Base-by-base conservation (phyloP, 495 filamentous ascomycete genomes). In the Aspergillus avenaceus region DNA sequence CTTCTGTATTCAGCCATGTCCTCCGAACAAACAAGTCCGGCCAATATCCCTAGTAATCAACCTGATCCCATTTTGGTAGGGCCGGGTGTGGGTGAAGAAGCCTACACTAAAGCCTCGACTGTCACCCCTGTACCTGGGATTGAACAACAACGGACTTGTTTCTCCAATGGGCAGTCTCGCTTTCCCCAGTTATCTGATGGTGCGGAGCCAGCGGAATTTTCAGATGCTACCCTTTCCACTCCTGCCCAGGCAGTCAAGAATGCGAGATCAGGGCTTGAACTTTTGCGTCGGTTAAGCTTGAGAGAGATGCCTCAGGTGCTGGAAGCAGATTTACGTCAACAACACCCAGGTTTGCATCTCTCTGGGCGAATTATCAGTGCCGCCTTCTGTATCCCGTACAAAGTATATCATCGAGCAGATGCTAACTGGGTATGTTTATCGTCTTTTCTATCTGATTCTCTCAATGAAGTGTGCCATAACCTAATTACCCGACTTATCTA, bases 331-430 rank as follows among this genome's bases (percentile, higher is more conserved):
- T 80, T 81, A 13, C 76, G 80, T 54, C 71, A 75, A 36, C 77
- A 80, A 31, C 80, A 88, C 61, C 86, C 87, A 3, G 76, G 76
- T 27, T 67, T 96, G 16, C 74, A 78, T 37, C 76, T 97, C 38
- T 91, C 83, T 37, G 90, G 91, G 2, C 82, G 85, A 50, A 78
- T 96, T 51, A 93, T 97, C 54, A 93, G 88, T 38, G 91, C 85
- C 14, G 88, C 88, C 18, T 92, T 92, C 61, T 89, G 84, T 56
- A 83, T 93, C 19, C 91, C 91, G 8, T 85, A 93, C 66, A 80
- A 83, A 28, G 58, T 92, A 31, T 76, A 79, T 22, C 86, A 83
- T 49, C 76, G 74, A 52, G 75, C 80, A 38, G 83, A 80, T n/a
- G 73, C 77, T 32, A 79, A 90, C 53, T 95, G 90, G 90, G 85